These are phyloP conservation scores for Trypanosoma cruzi DNA, from an alignment of 208 protist genomes.

Conservation along the genomic window DNA sequence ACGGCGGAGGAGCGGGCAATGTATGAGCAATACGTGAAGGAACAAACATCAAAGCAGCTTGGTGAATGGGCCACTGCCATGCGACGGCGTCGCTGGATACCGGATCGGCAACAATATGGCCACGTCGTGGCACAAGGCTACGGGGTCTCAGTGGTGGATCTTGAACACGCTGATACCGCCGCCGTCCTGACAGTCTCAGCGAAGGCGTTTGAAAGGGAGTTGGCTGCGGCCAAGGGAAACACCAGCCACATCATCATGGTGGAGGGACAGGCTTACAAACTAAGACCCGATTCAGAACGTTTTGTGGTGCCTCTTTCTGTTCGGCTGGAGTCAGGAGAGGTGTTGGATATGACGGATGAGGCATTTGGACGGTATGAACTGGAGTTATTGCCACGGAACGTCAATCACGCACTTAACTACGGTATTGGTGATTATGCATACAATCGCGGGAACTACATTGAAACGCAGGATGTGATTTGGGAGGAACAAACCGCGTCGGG, in stretches of 20 bases:
- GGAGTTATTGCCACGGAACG: conserved; percentile 51
- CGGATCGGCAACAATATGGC: conserved; percentile 73
- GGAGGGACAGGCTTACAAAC: conserved; percentile 52
- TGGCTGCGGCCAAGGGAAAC: conserved; percentile 20
- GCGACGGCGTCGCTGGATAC: conserved; percentile 62
- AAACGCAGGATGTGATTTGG: conserved; percentile 90
- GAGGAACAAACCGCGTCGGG: conserved; percentile 67
- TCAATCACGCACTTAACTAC: conserved; percentile 84
- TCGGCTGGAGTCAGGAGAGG: conserved; percentile 71
- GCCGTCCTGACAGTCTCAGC: conserved; percentile 57
- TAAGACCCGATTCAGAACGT: conserved; percentile 46
- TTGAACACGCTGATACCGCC: conserved; percentile 55
- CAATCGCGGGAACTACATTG: conserved; percentile 90
- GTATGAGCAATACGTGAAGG: conserved; percentile 81
- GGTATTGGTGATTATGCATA: conserved; percentile 79
- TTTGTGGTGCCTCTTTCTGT: conserved; percentile 58
- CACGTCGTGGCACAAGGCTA: conserved; percentile 51
- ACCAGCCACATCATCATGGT: conserved; percentile 28
- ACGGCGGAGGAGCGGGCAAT: conserved; percentile 71
- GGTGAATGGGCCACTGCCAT: conserved; percentile 52
- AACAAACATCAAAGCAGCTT: conserved; percentile 62
- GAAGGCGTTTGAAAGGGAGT: conserved; percentile 38
- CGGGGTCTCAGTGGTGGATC: conserved; percentile 55
- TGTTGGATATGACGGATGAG: conserved; percentile 70
- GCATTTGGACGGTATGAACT: conserved; percentile 63